A percentile compares a stretch with the other conserved stretches of the same genome.
Evolutionary conservation across 2,329 filamentous ascomycete species (phyloP).

Genomic region (Raffaelea arxii): DNA sequence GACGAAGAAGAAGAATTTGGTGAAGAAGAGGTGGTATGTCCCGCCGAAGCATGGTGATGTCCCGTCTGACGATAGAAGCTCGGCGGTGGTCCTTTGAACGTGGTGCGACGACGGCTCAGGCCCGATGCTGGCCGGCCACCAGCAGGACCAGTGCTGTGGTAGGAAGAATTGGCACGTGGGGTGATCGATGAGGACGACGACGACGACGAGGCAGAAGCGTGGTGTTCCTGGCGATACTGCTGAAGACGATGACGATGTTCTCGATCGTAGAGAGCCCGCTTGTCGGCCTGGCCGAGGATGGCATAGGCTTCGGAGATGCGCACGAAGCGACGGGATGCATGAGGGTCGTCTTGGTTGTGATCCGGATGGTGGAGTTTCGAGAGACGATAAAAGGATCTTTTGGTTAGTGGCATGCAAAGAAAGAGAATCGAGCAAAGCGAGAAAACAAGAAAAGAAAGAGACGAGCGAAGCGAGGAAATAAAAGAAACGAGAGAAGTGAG

Average conservation of each 20-base stretch:
- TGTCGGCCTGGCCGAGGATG: slow-evolving; percentile 60
- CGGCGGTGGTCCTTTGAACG: slow-evolving; percentile 79
- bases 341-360: slow-evolving; percentile 68
- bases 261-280: slow-evolving; percentile 74
- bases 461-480: too few species aligned
- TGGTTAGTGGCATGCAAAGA: too few species aligned
- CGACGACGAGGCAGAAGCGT: slow-evolving; percentile 15
- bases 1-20: neutral
- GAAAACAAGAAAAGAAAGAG: too few species aligned
- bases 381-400: slow-evolving; percentile 73
- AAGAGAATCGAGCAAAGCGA: too few species aligned
- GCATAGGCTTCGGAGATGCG: slow-evolving; percentile 77
- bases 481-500: too few species aligned
- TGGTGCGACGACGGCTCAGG: slow-evolving; percentile 62
- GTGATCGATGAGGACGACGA: neutral
- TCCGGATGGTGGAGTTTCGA: slow-evolving; percentile 92
- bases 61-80: slow-evolving; percentile 60
- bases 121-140: slow-evolving; percentile 74
- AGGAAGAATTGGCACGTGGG: slow-evolving; percentile 32
- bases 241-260: too few species aligned
- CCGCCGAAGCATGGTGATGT: slow-evolving; percentile 10
- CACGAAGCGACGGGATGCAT: slow-evolving; percentile 67
- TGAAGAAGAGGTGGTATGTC: slow-evolving; percentile 11
- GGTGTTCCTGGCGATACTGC: slow-evolving; percentile 23
- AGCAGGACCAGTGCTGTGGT: slow-evolving; percentile 50